These are phyloP conservation scores for Ogataea salicorniae DNA, from an alignment of 805 yeast species.

Conservation along the genomic window DNA sequence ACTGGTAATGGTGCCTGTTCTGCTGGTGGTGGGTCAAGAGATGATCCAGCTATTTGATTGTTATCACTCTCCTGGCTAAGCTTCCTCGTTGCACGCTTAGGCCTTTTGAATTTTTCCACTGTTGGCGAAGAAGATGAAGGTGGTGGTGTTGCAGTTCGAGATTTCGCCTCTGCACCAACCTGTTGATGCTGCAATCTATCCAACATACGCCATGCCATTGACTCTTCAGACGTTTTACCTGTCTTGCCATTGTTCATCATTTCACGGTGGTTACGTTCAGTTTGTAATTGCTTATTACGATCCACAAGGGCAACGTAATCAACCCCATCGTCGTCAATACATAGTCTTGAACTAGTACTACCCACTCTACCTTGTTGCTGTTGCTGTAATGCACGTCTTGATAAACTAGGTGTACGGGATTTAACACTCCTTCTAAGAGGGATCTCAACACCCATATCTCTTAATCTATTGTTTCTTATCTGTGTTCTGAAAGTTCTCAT, in stretches of 20 bases:
- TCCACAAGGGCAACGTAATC: conserved; percentile 23
- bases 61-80: not conserved
- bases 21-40: not conserved
- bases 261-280: conserved; percentile 6
- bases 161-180: not conserved
- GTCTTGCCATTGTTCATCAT: conserved; percentile 1
- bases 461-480: conserved; percentile 19
- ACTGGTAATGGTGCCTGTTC: not conserved
- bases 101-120: conserved; percentile 11
- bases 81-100: conserved; percentile 6
- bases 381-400: not conserved
- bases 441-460: conserved; percentile 15
- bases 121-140: not conserved
- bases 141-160: not conserved
- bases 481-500: conserved; percentile 20
- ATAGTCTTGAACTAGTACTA: not conserved
- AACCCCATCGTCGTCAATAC: conserved; percentile 12
- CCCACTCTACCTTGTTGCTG: too few relatives aligned
- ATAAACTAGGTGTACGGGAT: not conserved
- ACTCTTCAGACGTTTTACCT: conserved; percentile 12
- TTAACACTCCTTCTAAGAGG: conserved; percentile 6
- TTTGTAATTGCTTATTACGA: conserved; percentile 9
- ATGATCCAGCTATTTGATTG: not conserved
- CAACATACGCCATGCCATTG: conserved; percentile 27
- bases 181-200: conserved; percentile 17